Evolutionary conservation across 352 stramenopile genomes (phyloP).

Genomic region (Nannochloropsis limnetica): DNA sequence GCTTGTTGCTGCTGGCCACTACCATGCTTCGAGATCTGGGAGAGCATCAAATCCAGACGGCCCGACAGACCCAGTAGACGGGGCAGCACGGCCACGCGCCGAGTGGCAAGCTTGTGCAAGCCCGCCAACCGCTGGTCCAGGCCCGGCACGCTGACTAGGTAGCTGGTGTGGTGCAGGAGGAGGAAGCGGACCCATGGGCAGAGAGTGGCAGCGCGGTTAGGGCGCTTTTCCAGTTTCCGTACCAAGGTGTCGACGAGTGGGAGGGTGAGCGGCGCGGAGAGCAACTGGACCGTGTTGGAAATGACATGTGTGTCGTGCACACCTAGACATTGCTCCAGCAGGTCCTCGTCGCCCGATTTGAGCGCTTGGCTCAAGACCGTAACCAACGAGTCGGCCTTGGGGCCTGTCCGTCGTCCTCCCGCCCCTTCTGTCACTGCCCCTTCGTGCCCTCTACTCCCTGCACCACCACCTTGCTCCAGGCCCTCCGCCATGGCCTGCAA

Average conservation of each 20-base stretch:
- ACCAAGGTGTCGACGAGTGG: conserved; percentile 43
- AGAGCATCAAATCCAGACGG: conserved; percentile 41
- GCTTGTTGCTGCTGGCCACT: conserved; percentile 1
- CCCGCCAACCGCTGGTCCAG: conserved; percentile 42
- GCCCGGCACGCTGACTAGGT: conserved; percentile 42
- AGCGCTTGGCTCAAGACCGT: conserved; percentile 44
- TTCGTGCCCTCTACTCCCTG: conserved; percentile 4
- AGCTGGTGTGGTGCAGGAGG: conserved; percentile 43
- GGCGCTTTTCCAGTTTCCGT: conserved; percentile 44
- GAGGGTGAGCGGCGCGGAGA: conserved; percentile 40
- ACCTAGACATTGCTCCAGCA: conserved; percentile 43
- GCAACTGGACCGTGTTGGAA: conserved; percentile 39
- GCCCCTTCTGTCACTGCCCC: neutral
- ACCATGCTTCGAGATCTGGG: conserved; percentile 38
- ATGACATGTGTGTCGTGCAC: conserved; percentile 39
- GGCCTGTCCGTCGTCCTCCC: conserved; percentile 3
- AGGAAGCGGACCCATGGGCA: conserved; percentile 42
- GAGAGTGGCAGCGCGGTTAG: conserved; percentile 40
- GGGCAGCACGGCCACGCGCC: conserved; percentile 42
- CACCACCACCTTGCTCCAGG: conserved; percentile 36
- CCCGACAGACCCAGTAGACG: conserved; percentile 41
- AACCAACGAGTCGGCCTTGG: conserved; percentile 41
- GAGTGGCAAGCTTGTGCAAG: conserved; percentile 43
- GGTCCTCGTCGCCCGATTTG: conserved; percentile 42
- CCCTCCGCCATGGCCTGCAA: conserved; percentile 39